phyloP scores from a whole-genome alignment of 2,329 filamentous ascomycete species.

The Hypoxylon sp. region DNA sequence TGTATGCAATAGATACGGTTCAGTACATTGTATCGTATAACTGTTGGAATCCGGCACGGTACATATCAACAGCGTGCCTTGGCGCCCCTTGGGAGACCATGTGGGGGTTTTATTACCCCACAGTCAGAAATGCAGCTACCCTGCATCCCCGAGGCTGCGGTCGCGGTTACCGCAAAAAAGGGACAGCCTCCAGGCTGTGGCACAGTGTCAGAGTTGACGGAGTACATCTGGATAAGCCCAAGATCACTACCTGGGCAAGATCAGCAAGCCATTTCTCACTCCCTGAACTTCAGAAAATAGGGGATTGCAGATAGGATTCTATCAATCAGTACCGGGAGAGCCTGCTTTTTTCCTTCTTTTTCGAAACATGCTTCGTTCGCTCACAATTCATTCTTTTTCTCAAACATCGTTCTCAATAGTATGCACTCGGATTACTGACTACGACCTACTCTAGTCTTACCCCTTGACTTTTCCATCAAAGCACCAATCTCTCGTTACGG shows the following conservation, averaged over 20 bases:
- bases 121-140: conserved; percentile 26
- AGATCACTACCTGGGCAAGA: conserved; percentile 30
- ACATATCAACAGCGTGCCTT: conserved; percentile 6
- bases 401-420: conserved; percentile 17
- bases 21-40: conserved; percentile 19
- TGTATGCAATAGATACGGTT: conserved; percentile 27
- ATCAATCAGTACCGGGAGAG: conserved; percentile 25
- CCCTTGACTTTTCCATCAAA: conserved; percentile 2
- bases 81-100: conserved; percentile 17
- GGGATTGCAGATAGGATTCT: conserved; percentile 42
- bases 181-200: conserved; percentile 9
- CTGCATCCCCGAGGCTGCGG: conserved; percentile 32
- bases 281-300: conserved; percentile 40
- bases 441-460: conserved; percentile 16
- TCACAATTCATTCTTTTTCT: conserved; percentile 23
- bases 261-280: conserved; percentile 29
- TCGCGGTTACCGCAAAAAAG: conserved; percentile 39
- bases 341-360: conserved; percentile 25
- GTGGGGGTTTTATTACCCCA: conserved; percentile 40
- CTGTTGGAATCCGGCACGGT: conserved; percentile 16
- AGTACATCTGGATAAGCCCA: conserved; percentile 26
- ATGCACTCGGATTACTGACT: conserved; percentile 17
- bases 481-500: conserved; percentile 21
- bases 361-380: conserved; percentile 25
- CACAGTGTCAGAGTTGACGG: conserved; percentile 32